A percentile compares a stretch with the other conserved stretches of the same genome.
Conservation (phyloP, 306 rosid species). For the Rubus parviflorus region DNA sequence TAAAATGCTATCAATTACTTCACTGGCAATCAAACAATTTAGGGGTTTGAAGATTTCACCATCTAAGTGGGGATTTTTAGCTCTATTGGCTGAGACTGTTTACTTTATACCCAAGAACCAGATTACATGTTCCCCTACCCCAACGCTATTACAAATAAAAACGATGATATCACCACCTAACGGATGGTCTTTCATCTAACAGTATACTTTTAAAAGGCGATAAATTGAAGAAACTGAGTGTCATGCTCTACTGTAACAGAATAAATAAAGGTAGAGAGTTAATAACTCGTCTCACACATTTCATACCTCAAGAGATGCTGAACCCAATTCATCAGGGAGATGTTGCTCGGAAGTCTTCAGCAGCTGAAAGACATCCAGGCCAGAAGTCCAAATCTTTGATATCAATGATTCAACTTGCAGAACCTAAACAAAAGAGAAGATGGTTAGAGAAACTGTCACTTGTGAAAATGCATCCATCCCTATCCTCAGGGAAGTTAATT, state of each 20-base stretch:
- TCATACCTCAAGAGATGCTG: constrained; percentile 60
- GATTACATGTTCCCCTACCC: background rate
- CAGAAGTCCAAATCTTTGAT: constrained; percentile 49
- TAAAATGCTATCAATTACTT: constrained; percentile 5
- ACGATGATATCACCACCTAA: background rate
- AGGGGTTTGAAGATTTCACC: constrained; percentile 3
- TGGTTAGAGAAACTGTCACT: constrained; percentile 8
- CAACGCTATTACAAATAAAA: background rate
- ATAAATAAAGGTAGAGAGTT: background rate
- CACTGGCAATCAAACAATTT: background rate
- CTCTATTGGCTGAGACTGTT: background rate
- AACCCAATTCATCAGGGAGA: constrained; percentile 58
- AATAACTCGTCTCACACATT: constrained; percentile 15
- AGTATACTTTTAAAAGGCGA: background rate
- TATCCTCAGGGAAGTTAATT: background rate
- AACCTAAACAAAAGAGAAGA: constrained; percentile 52
- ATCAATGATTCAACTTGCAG: constrained; percentile 64
- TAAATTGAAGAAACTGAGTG: background rate
- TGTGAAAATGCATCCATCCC: background rate
- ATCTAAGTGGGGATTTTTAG: background rate
- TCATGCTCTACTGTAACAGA: constrained; percentile 3
- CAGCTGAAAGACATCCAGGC: constrained; percentile 55
- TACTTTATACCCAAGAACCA: background rate
- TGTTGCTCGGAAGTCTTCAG: constrained; percentile 52
- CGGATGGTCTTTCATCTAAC: background rate